Evolutionary conservation across 176 grass and related monocot genomes (phyloP).

Genomic region (Bromus sterilis): DNA sequence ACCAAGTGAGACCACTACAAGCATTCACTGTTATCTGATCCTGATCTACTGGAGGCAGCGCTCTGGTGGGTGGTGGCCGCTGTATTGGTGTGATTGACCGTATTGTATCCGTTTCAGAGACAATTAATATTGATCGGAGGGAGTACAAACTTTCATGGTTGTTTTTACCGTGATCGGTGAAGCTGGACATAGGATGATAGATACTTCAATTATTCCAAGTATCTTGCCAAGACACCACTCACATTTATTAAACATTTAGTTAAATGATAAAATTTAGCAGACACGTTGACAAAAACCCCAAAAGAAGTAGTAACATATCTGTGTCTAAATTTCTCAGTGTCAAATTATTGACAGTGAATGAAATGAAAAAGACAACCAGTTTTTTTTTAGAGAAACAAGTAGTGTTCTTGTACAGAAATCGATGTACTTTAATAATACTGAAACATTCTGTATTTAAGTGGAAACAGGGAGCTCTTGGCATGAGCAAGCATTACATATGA

Average conservation of each 20-base stretch:
- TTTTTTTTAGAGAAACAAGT: neutral
- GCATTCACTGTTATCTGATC: neutral
- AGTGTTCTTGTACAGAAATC: neutral
- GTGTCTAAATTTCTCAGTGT: neutral
- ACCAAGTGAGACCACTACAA: neutral
- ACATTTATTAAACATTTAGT: neutral
- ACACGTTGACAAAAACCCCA: neutral
- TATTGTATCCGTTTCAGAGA: too few relatives aligned
- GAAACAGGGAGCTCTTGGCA: neutral
- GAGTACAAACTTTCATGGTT: neutral
- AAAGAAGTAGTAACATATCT: slow-evolving; percentile 1
- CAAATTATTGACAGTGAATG: neutral
- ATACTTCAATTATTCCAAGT: neutral
- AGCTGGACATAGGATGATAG: neutral
- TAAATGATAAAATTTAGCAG: neutral
- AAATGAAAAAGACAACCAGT: neutral
- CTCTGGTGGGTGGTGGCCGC: neutral
- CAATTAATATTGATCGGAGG: too few relatives aligned
- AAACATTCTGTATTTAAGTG: neutral
- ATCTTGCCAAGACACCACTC: neutral
- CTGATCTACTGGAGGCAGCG: neutral
- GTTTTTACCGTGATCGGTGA: neutral
- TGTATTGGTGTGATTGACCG: neutral
- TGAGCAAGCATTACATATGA: neutral
- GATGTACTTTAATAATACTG: neutral